Evolutionary conservation across 345 rosid species (phyloP), one percentile per base, ranked within the genome.

Genomic region (Orychophragmus violaceus): DNA sequence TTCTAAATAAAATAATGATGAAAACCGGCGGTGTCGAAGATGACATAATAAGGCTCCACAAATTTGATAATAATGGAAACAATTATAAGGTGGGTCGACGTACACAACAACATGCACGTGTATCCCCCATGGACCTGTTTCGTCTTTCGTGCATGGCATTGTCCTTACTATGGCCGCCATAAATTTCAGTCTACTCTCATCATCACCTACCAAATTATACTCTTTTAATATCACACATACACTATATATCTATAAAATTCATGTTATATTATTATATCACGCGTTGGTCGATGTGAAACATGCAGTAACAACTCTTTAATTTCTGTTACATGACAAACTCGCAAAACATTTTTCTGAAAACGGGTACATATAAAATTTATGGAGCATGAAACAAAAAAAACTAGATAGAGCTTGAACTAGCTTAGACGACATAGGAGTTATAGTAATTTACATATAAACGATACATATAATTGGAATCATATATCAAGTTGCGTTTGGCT

Each of bases 51-150:
- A 62, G 57, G 56, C 64, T 55, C 75, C 69, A 46, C 64, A 57
- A 62, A 24, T 14, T 23, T 62, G 75, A 55, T 71, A 71, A 57
- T 64, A 73, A 50, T 59, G 37, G 54, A 49, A 65, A 59, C 50
- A 59, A 64, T 72, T 35, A 46, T 19, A 72, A 36, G 63, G 77
- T 74, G 73, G 77, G 77, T 61, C 73, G 68, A 74, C n/a, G 48
- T 50, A 51, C 16, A 71, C 65, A 71, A 71, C 65, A 71, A 55
- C 65, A 64, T 67, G 77, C 73, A 74, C 69, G 73, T 74, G 77
- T 74, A 61, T 35, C 61, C 52, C 77, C 51, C 77, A 67, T 74
- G 77, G 77, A 53, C 63, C 22, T 74, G 77, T 67, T 74, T 66
- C 77, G 52, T 74, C 72, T 67, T 66, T 51, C 72, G 48, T 73